Evolutionary conservation across 2,329 filamentous ascomycete species (phyloP), one percentile per base, ranked within the genome.

Genomic region (Gremmenia infestans): DNA sequence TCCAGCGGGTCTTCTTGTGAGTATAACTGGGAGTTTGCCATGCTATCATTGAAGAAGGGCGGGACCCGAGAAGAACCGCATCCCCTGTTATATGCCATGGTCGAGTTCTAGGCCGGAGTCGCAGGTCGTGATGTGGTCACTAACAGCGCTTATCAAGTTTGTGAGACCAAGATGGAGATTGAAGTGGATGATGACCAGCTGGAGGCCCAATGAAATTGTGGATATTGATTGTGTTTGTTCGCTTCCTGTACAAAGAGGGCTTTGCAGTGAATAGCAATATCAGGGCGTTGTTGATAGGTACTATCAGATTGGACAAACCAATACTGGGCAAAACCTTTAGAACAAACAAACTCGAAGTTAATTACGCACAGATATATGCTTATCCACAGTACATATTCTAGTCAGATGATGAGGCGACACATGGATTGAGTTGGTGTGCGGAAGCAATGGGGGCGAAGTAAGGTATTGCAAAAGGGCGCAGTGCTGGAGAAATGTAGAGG

Each of bases 301-400:
- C 7, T 17, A 14, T 32, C 11, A 11, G n/a, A 14, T 25, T 32
- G 37, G 35, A 50, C 54, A 43, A 51, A 57, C 50, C 35, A 50
- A 53, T 51, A 40, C 12, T 25, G 8, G 7, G 32, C 17, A 36
- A 36, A n/a, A 15, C 28, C 19, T 23, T 19, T 56, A 32, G 15
- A 47, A 58, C 53, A 53, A 59, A 61, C 59, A 59, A 59, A 53
- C 42, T 23, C 37, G 17, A 36, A 35, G 52, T 39, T 53, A 53
- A 54, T 22, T 56, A 48, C 42, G 53, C 50, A 52, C 32, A 56
- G 45, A 54, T 50, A 56, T 54, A 50, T 53, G 37, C 45, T 60
- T 59, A 59, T 59, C 55, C 52, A 59, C 56, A 59, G 56, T 50
- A 55, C 48, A 56, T 53, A 60, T 52, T 61, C 37, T 46, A 57